Conservation (phyloP, 2,329 filamentous ascomycete species). For the Fusarium concolor region DNA sequence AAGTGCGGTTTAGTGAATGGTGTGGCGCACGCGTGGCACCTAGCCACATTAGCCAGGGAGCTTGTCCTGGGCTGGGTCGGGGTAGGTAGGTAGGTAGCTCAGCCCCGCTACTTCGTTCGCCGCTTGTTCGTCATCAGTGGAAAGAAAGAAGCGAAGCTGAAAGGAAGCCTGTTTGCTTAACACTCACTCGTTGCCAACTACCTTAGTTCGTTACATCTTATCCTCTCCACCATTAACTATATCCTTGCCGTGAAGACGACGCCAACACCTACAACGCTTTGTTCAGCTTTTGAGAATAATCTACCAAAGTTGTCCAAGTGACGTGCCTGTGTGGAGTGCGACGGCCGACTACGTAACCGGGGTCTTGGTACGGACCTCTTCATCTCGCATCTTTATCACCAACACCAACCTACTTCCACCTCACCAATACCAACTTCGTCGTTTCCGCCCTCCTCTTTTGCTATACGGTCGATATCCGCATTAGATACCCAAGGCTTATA, state of each 20-base stretch:
- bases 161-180: conserved; percentile 33
- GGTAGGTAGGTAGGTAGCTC: conserved; percentile 21
- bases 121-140: conserved; percentile 40
- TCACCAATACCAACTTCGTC: not conserved
- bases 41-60: conserved; percentile 26
- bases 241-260: not conserved
- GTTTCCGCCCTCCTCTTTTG: not conserved
- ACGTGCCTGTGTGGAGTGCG: conserved; percentile 38
- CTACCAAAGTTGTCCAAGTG: conserved; percentile 17
- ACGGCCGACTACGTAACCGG: conserved; percentile 31
- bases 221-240: not conserved
- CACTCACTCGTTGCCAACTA: not conserved
- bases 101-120: conserved; percentile 37
- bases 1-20: conserved; percentile 3
- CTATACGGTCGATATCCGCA: conserved; percentile 15
- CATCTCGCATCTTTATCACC: conserved; percentile 18
- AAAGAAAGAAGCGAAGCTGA: conserved; percentile 9
- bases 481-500: conserved; percentile 16
- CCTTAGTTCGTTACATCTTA: not conserved
- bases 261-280: conserved; percentile 10
- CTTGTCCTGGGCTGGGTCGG: conserved; percentile 2
- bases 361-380: conserved; percentile 34
- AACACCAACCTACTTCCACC: conserved; percentile 6
- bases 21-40: conserved; percentile 37
- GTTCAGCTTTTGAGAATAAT: not conserved